Evolutionary conservation across 352 stramenopile species (phyloP).

Genomic region (Thalassiosira mediterranea): DNA sequence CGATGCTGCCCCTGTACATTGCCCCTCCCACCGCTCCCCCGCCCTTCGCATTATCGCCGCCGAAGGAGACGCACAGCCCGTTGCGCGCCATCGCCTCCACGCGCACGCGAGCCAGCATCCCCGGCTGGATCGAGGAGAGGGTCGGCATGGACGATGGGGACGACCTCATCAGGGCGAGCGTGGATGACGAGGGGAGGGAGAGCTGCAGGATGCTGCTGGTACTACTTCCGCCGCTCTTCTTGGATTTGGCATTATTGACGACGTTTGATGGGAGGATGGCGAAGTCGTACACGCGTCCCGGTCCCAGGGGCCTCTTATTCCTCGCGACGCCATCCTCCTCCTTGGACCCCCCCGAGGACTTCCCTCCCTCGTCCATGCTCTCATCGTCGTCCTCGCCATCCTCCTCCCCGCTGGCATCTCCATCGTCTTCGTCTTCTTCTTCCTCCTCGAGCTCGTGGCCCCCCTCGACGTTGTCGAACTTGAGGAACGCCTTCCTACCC

Average conservation of each 20-base stretch:
- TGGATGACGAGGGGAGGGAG: conserved; percentile 33
- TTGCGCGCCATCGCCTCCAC: conserved; percentile 86
- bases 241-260: conserved; percentile 84
- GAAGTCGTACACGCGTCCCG: conserved; percentile 68
- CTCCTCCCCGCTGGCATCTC: conserved; percentile 33
- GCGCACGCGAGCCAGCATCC: conserved; percentile 91
- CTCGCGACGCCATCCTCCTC: conserved; percentile 72
- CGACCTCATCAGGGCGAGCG: conserved; percentile 35
- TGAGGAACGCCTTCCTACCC: conserved; percentile 82
- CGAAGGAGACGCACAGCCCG: conserved; percentile 79
- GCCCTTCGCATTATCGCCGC: too few species aligned
- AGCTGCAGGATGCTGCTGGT: conserved; percentile 51
- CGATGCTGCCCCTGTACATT: conserved; percentile 77
- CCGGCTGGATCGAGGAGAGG: conserved; percentile 89
- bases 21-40: too few species aligned
- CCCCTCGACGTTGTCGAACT: conserved; percentile 76
- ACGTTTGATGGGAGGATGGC: conserved; percentile 51
- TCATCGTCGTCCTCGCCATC: conserved; percentile 19
- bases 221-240: conserved; percentile 83
- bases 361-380: not conserved
- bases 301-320: conserved; percentile 60
- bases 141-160: conserved; percentile 78
- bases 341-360: conserved; percentile 9
- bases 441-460: conserved; percentile 61
- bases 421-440: conserved; percentile 50